Conservation (phyloP, 495 filamentous ascomycete genomes). For the Penicillium salamii region DNA sequence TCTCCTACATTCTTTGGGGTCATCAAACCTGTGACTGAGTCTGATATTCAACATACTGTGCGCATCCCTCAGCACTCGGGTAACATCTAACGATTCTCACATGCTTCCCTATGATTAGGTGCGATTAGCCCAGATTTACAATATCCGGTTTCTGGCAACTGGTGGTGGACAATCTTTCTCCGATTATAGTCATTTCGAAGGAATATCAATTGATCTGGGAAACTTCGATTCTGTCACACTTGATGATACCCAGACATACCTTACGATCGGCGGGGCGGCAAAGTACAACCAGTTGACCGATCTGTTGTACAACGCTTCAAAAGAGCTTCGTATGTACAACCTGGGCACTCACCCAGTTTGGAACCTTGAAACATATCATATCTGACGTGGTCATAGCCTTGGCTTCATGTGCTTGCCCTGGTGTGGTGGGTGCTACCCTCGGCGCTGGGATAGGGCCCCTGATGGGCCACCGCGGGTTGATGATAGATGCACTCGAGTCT, state of each 20-base stretch:
- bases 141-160: neutral
- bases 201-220: neutral
- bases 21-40: neutral
- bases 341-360: too few relatives aligned
- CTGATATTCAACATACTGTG: neutral
- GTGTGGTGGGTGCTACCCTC: neutral
- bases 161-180: neutral
- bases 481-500: neutral
- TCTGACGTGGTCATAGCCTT: neutral
- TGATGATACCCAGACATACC: neutral
- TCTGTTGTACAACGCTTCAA: neutral
- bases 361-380: too few relatives aligned
- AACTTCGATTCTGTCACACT: neutral
- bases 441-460: neutral
- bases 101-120: neutral
- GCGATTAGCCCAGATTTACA: neutral
- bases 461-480: neutral
- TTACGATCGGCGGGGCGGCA: neutral
- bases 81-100: too few relatives aligned
- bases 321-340: neutral
- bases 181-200: neutral
- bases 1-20: neutral
- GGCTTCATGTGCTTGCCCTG: neutral
- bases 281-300: neutral
- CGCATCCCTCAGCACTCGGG: neutral